These are phyloP conservation scores for Rubia tinctorum DNA, from an alignment of 305 asterid genomes.

Conservation along the genomic window DNA sequence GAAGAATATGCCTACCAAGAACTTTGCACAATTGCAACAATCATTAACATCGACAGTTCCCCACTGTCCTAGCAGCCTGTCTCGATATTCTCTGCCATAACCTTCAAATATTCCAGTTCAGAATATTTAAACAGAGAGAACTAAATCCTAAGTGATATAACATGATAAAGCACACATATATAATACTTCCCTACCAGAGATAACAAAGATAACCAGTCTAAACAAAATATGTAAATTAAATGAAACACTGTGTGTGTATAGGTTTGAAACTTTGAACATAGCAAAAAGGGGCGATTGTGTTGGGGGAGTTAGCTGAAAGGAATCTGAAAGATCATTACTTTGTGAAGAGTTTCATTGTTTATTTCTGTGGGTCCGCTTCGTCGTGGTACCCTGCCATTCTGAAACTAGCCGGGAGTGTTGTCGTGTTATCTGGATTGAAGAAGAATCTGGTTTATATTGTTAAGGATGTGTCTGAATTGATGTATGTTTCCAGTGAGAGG, in stretches of 20 bases:
- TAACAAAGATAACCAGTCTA: not conserved
- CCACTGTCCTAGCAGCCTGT: too few relatives aligned
- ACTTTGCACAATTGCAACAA: too few relatives aligned
- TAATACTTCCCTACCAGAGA: not conserved
- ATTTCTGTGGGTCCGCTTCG: conserved; percentile 61
- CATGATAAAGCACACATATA: not conserved
- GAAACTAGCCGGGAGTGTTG: conserved; percentile 39
- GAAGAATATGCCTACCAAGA: too few relatives aligned
- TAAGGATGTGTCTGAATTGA: conserved; percentile 59
- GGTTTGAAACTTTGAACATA: conserved; percentile 2
- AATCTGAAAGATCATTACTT: conserved; percentile 47
- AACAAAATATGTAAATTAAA: not conserved
- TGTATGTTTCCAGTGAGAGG: conserved; percentile 58
- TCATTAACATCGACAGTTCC: too few relatives aligned
- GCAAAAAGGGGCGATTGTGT: conserved; percentile 23
- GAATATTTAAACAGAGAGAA: not conserved
- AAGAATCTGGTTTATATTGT: conserved; percentile 55
- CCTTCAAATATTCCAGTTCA: conserved; percentile 47
- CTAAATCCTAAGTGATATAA: not conserved
- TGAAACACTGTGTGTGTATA: not conserved
- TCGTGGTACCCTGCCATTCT: conserved; percentile 78
- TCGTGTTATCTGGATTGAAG: conserved; percentile 53
- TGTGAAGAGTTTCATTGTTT: conserved; percentile 37
- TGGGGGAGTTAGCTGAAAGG: conserved; percentile 26
- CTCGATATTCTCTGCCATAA: conserved; percentile 69